These are phyloP conservation scores for Arthonia radiata DNA, from an alignment of 495 filamentous ascomycete genomes.

Conservation along the genomic window DNA sequence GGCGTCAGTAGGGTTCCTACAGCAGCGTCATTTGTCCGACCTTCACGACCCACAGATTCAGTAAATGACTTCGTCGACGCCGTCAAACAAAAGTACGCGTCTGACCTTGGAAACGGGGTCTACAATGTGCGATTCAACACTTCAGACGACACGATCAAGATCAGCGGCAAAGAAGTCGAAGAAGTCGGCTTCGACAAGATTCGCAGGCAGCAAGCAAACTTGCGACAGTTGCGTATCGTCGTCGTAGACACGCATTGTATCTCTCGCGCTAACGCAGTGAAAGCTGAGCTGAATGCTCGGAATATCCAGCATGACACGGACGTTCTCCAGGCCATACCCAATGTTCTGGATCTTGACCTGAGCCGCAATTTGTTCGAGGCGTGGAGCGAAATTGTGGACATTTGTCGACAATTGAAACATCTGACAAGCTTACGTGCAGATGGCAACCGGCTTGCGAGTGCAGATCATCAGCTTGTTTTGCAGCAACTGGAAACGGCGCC, in stretches of 20 bases:
- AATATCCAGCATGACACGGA: constrained; percentile 22
- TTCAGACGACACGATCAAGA: constrained; percentile 26
- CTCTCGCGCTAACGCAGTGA: constrained; percentile 10
- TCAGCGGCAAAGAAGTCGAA: constrained; percentile 73
- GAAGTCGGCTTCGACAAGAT: constrained; percentile 96
- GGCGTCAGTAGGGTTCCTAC: constrained; percentile 39
- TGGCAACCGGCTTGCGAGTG: too few species aligned
- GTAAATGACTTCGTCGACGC: constrained; percentile 54
- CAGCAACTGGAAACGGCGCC: not conserved
- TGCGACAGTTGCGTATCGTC: constrained; percentile 55
- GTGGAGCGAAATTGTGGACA: constrained; percentile 35
- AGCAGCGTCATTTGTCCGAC: constrained; percentile 67
- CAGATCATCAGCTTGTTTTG: not conserved
- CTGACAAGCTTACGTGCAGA: constrained; percentile 31
- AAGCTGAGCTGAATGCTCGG: constrained; percentile 15
- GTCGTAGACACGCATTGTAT: constrained; percentile 55
- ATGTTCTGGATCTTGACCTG: constrained; percentile 62
- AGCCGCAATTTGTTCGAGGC: constrained; percentile 57
- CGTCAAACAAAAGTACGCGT: constrained; percentile 58
- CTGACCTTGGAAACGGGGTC: constrained; percentile 14
- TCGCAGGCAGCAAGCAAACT: constrained; percentile 44
- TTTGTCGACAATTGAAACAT: constrained; percentile 38
- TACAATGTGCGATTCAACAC: constrained; percentile 3
- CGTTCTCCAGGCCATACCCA: constrained; percentile 13
- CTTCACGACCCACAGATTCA: constrained; percentile 40